phyloP scores from a whole-genome alignment of 2,329 filamentous ascomycete species.

The Trichothecium sympodiale region DNA sequence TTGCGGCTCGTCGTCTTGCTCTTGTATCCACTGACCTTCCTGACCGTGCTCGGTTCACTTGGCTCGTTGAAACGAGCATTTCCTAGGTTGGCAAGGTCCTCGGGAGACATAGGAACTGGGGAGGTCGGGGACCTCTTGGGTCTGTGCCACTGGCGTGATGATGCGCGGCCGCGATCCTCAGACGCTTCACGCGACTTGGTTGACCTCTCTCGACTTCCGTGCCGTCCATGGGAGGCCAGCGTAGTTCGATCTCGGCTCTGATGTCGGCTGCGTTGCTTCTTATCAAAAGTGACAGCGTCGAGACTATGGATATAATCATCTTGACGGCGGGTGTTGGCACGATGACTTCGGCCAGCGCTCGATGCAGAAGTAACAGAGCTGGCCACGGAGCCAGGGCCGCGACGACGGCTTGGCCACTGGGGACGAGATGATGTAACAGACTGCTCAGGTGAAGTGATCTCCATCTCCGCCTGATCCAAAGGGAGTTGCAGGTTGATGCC shows the following conservation, averaged over 20 bases:
- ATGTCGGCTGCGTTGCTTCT: conserved; percentile 41
- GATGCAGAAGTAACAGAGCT: conserved; percentile 48
- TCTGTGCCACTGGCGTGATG: conserved; percentile 55
- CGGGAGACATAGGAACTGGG: conserved; percentile 86
- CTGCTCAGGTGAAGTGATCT: conserved; percentile 43
- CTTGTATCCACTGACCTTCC: conserved; percentile 24
- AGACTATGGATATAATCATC: conserved; percentile 82
- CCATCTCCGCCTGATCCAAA: conserved; percentile 24
- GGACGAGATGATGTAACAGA: conserved; percentile 43
- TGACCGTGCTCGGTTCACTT: conserved; percentile 31
- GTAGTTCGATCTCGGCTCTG: conserved; percentile 35
- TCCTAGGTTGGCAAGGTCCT: conserved; percentile 60
- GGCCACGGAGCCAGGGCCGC: conserved; percentile 41
- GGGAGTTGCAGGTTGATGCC: conserved; percentile 56
- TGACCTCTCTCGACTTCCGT: conserved; percentile 35
- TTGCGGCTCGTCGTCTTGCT: conserved; percentile 30
- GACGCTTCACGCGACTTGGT: conserved; percentile 50
- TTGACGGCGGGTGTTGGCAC: conserved; percentile 48
- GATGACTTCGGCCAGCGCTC: conserved; percentile 37
- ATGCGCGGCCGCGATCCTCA: conserved; percentile 57
- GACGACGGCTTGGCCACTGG: conserved; percentile 43
- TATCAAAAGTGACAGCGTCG: conserved; percentile 59
- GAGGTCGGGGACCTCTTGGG: conserved; percentile 85
- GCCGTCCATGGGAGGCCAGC: conserved; percentile 32
- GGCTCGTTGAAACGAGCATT: conserved; percentile 26